Base-by-base conservation (phyloP, 2,329 filamentous ascomycete genomes). In the Ceratocystis colombiana region DNA sequence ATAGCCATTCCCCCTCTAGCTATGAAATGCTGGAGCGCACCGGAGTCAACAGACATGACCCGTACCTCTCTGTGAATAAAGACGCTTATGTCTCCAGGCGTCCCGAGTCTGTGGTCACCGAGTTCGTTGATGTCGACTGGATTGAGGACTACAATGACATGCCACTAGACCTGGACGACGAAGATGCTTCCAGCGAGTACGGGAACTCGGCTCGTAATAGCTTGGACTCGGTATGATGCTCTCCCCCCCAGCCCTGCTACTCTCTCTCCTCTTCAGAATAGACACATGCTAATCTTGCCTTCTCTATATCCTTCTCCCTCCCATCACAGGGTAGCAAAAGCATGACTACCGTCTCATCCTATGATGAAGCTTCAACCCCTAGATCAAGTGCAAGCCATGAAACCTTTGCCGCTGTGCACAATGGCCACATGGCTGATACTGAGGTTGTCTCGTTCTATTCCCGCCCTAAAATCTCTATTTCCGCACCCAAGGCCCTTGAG, bases 341-440 rank as follows among this genome's bases (percentile, higher is more conserved):
- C 78, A 85, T 92, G 73, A 93, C 90, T 2, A 96, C 92, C 1
- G 80, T 94, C 46, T 96, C 91, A 5, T 93, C 90, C 1, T 91
- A 88, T 72, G 90, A 95, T 72, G 91, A 96, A 73, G 82, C 86
- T 2, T 84, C 84, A 37, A 96, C 92, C 30, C 92, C 92, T 20
- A 82, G 84, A 69, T 88, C 88, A 59, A 82, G 78, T 71, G 80
- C 80, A 70, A 80, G 83, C 69, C 81, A 84, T 68, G 64, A 65
- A 7, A 41, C 62, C 22, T 61, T 59, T 25, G 41, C 37, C 15
- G 61, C 65, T 15, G 55, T 66, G 59, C 59, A 57, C 10, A 45
- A 44, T 12, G 46, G 28, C 28, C 46, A 66, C 12, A 46, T 66
- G n/a, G 50, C 57, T 10, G 80, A 80, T 69, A 79, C 79, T 33